Conservation (phyloP, 2,329 filamentous ascomycete species). For the Fusarium udum region DNA sequence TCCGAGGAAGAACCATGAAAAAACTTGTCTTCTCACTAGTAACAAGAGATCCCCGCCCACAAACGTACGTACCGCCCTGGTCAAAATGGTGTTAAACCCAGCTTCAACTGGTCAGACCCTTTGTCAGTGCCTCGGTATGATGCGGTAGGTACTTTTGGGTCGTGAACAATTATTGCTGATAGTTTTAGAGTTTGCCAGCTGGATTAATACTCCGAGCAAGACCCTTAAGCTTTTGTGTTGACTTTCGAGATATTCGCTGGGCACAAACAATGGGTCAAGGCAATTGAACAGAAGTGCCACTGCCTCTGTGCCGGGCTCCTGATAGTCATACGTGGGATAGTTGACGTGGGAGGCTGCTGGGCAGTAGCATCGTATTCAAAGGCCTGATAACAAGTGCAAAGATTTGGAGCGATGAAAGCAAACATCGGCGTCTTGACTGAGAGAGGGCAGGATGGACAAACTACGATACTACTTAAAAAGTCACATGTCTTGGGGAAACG, state of each 20-base stretch:
- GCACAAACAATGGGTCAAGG: slow-evolving; percentile 1
- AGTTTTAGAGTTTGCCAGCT: slow-evolving; percentile 7
- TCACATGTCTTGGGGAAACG: slow-evolving; percentile 29
- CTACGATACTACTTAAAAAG: background rate
- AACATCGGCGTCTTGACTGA: slow-evolving; percentile 11
- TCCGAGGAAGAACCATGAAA: slow-evolving; percentile 13
- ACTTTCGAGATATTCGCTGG: background rate
- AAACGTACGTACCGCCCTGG: slow-evolving; percentile 22
- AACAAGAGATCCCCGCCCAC: background rate
- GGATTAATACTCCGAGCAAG: slow-evolving; percentile 11
- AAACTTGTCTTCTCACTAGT: slow-evolving; percentile 6
- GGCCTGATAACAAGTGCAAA: slow-evolving; percentile 17
- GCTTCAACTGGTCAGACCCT: slow-evolving; percentile 6
- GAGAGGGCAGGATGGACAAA: background rate
- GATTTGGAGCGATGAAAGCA: slow-evolving; percentile 19
- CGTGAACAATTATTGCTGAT: background rate
- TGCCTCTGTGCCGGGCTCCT: slow-evolving; percentile 3
- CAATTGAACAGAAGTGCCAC: slow-evolving; percentile 22
- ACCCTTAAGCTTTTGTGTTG: slow-evolving; percentile 9
- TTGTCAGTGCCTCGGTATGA: slow-evolving; percentile 6
- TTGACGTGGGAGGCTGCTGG: slow-evolving; percentile 33
- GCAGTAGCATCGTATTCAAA: slow-evolving; percentile 14
- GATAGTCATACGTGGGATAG: slow-evolving; percentile 18
- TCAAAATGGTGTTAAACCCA: slow-evolving; percentile 15
- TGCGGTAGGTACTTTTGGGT: background rate